Evolutionary conservation across 106 monocot genomes (phyloP), one percentile per base, ranked within the genome.

Genomic region (Vanilla planifolia): DNA sequence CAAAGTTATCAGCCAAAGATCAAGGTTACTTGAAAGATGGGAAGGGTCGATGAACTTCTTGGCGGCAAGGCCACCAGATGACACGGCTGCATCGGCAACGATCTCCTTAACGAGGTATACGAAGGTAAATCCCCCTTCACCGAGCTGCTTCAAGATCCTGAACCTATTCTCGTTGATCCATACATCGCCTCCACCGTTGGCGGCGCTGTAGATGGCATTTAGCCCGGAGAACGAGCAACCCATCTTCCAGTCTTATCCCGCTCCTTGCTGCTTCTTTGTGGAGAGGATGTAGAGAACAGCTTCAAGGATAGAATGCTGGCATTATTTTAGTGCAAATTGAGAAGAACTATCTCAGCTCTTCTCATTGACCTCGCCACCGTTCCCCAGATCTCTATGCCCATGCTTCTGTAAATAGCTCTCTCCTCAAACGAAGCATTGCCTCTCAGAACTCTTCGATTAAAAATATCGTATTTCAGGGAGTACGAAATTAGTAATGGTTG

Each of bases 121-220:
- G 39, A 25, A 88, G 43, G 96, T 81, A 64, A 88, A 91, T 0
- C 84, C 96, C 13, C 96, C 96, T 62, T 98, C 96, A 2, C 96
- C 96, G 32, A 98, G 75, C 75, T 87, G 96, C 59, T 75, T 68
- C 46, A 98, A 33, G 74, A 98, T 88, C 64, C 76, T 70, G 74
- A 98, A 98, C 25, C 96, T 72, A 67, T 79, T 87, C 70, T 91
- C 79, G 79, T 98, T 98, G 79, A 98, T 91, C 96, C 96, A 91
- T 13, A 98, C 84, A 29, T 98, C 96, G 17, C 84, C 88, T 15
- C 77, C 81, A 19, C 84, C 84, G 30, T 88, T 88, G 25, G 77
- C 84, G 16, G 96, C 84, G 66, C 85, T 82, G 74, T 98, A 88
- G 63, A 91, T 56, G 21, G 96, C 87, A 63, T 85, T 88, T 43